Evolutionary conservation across 2,329 filamentous ascomycete genomes (phyloP).

Genomic region (Alternaria gaisen): DNA sequence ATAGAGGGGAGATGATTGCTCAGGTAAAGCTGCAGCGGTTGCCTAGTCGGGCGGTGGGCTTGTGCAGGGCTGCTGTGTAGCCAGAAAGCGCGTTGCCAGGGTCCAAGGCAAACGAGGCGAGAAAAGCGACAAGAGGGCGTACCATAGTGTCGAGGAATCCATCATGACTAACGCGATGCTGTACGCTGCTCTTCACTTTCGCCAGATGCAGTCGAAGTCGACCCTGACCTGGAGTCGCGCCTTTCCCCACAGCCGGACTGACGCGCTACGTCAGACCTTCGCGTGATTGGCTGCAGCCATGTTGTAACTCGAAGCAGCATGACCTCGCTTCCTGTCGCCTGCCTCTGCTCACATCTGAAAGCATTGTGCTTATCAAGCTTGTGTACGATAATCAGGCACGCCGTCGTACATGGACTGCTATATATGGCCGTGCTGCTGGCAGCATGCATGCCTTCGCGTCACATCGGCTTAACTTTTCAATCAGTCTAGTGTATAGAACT

Average conservation of each 20-base stretch:
- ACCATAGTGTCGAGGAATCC: neutral
- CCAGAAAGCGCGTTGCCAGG: constrained; percentile 6
- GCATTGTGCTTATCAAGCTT: neutral
- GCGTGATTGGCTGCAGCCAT: constrained; percentile 5
- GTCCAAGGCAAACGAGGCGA: neutral
- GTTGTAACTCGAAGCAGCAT: neutral
- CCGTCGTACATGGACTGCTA: neutral
- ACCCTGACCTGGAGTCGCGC: constrained; percentile 1
- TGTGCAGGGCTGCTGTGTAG: constrained; percentile 16
- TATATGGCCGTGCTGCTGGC: neutral
- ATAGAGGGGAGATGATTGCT: neutral
- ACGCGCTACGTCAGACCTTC: constrained; percentile 6
- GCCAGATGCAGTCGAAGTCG: neutral
- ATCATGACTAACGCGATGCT: constrained; percentile 3
- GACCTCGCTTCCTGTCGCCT: neutral
- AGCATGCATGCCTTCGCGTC: neutral
- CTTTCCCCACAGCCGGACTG: constrained; percentile 11
- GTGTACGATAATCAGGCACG: neutral
- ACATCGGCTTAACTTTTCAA: neutral
- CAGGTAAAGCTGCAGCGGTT: constrained; percentile 17
- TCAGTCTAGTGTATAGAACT: neutral
- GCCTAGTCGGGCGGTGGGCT: constrained; percentile 23
- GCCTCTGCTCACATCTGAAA: neutral
- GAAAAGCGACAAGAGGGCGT: neutral
- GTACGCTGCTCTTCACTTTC: neutral